Evolutionary conservation across 345 rosid genomes (phyloP), one percentile per base, ranked within the genome.

Genomic region (Heritiera littoralis): DNA sequence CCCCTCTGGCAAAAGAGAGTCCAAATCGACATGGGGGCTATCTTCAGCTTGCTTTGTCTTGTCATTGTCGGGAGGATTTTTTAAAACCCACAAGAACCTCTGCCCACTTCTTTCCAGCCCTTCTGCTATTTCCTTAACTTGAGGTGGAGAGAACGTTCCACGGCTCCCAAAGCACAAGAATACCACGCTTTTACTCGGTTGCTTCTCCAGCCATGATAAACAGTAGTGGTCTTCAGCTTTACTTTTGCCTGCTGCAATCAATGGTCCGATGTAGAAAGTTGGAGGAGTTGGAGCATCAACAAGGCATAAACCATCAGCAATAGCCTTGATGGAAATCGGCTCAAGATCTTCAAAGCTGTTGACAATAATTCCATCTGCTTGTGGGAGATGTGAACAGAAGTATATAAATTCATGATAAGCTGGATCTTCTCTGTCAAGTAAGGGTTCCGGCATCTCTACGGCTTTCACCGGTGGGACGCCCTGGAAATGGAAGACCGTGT

Each of bases 31-130:
- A 4, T 86, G 80, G 8, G 43, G 20, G 38, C 18, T 59, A 35
- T 48, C 80, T 23, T 10, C 13, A 1, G 79, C 74, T 20, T 74
- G 76, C 90, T 0, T 83, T 56, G 15, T 49, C 55, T 45, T 90
- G 84, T 52, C 63, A 80, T 60, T 79, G 84, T n/a, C 80, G 66
- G 46, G 86, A 3, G 92, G 90, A 60, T 75, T 77, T 2, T 84
- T 83, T 5, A 85, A 87, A 15, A 89, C 89, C 90, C 90, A 86
- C 58, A 89, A n/a, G 78, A 89, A 87, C 75, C 89, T 76, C 12
- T 77, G 75, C 10, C 79, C 87, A n/a, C 89, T 87, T 20, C 40
- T 78, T 61, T 87, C 90, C 76, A 90, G 66, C 54, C 87, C 93
- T 4, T 59, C 41, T 1, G 93, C 93, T 4, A 87, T 86, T 75